Evolutionary conservation across 495 filamentous ascomycete genomes (phyloP).

Genomic region (Chaetomidium leptoderma): DNA sequence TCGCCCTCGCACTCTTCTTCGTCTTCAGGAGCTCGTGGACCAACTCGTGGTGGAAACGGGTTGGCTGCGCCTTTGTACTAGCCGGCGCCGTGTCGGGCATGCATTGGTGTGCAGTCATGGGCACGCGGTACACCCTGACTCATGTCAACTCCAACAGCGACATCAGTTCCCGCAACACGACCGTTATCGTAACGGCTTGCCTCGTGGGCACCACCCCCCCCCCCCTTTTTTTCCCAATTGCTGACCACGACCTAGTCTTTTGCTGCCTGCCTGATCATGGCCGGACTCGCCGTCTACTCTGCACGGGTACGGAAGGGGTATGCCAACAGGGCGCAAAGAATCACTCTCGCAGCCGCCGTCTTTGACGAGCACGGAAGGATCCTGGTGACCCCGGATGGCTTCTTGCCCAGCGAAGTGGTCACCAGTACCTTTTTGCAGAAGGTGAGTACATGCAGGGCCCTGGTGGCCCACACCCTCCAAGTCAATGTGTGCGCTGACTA

Average conservation of each 20-base stretch:
- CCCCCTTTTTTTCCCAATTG: too few species aligned
- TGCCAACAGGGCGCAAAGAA: conserved; percentile 65
- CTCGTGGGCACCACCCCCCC: conserved; percentile 46
- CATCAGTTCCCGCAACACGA: conserved; percentile 49
- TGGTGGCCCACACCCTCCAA: not conserved
- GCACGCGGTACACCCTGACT: conserved; percentile 59
- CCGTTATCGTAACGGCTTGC: conserved; percentile 59
- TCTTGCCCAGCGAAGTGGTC: conserved; percentile 76
- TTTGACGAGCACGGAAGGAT: conserved; percentile 73
- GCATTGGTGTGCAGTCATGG: conserved; percentile 79
- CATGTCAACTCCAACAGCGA: conserved; percentile 31
- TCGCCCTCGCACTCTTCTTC: conserved; percentile 73
- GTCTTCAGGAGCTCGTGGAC: conserved; percentile 72
- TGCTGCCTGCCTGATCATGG: conserved; percentile 53
- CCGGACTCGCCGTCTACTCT: conserved; percentile 49
- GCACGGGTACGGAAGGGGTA: conserved; percentile 52
- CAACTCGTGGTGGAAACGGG: conserved; percentile 69
- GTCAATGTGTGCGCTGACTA: conserved; percentile 22
- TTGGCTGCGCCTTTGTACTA: conserved; percentile 60
- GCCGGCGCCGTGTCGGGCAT: conserved; percentile 75
- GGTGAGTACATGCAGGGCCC: not conserved
- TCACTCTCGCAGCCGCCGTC: conserved; percentile 69
- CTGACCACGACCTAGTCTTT: conserved; percentile 45
- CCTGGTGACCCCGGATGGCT: conserved; percentile 73
- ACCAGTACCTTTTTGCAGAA: conserved; percentile 71